A percentile compares a stretch with the other conserved stretches of the same genome.
Evolutionary conservation across 2,329 filamentous ascomycete genomes (phyloP).

Genomic region (Claviceps lovelessii): DNA sequence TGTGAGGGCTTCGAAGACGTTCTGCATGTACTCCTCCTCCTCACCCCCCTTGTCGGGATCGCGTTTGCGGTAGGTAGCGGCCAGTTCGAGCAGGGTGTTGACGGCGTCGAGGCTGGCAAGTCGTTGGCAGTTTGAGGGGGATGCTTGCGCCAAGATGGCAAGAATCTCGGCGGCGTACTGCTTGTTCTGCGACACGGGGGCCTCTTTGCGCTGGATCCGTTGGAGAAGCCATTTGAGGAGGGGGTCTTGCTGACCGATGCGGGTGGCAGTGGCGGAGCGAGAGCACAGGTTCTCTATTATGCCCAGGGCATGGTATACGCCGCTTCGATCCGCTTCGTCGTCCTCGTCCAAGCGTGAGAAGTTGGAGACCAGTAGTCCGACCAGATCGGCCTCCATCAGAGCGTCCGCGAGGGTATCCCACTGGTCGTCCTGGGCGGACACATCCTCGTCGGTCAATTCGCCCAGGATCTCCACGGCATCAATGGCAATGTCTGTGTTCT

Average conservation of each 20-base stretch:
- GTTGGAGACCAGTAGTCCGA: conserved; percentile 63
- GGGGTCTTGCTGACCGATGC: conserved; percentile 52
- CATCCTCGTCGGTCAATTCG: conserved; percentile 88
- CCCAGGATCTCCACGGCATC: conserved; percentile 77
- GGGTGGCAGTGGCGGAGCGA: conserved; percentile 51
- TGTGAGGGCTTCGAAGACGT: conserved; percentile 75
- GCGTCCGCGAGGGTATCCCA: conserved; percentile 65
- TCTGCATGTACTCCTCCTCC: conserved; percentile 91
- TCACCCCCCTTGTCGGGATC: conserved; percentile 76
- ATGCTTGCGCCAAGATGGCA: conserved; percentile 73
- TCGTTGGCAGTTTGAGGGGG: conserved; percentile 46
- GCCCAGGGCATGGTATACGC: conserved; percentile 72
- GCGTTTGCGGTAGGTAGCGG: conserved; percentile 70
- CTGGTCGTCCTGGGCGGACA: conserved; percentile 62
- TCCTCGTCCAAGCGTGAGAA: conserved; percentile 66
- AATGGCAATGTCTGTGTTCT: conserved; percentile 95
- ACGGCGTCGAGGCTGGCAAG: conserved; percentile 56
- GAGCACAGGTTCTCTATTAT: conserved; percentile 80
- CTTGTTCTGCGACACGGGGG: conserved; percentile 69
- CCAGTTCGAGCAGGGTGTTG: conserved; percentile 66
- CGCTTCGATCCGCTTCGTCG: conserved; percentile 58
- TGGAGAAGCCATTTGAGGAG: conserved; percentile 65
- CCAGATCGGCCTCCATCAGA: conserved; percentile 52
- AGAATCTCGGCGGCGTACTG: conserved; percentile 89
- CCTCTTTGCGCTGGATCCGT: conserved; percentile 57